Evolutionary conservation across 2,329 filamentous ascomycete genomes (phyloP), one percentile per base, ranked within the genome.

Genomic region (Sporothrix pallida): DNA sequence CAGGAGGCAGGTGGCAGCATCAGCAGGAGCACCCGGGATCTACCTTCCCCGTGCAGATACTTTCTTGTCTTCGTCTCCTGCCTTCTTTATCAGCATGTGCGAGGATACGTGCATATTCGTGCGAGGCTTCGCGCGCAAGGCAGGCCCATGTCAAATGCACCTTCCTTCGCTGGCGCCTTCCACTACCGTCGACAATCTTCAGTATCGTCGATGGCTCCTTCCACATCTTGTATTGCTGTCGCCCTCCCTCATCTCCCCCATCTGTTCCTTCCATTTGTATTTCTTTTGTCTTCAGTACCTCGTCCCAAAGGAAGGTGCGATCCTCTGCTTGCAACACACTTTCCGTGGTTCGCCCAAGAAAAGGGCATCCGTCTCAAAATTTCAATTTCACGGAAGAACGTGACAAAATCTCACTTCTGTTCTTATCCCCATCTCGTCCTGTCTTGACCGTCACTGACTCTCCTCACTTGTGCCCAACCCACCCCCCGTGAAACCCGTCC

Each of bases 11-110:
- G 31, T 3, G 31, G 31, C 31, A 37, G 7, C 31, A 37, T 37
- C 65, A 31, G 12, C 26, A 50, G 23, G 23, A 52, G 65, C 44
- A n/a, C 23, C 50, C 65, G 46, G 65, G 46, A 68, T 67, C 63
- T 67, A 50, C 63, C 44, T 50, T 67, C 63, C 63, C 63, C 63
- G 63, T 26, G 44, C 12, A 12, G 23, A 44, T 8, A 46, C 20
- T 15, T 50, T 67, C 7, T 37, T 37, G 23, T 37, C 31, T 37
- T 37, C 23, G 52, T 17, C 44, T 26, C 63, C 20, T 67, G 7
- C 23, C n/a, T 20, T 67, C 15, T 50, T 50, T n/a, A 50, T 67
- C 44, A 67, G n/a, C n/a, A 26, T 46, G 8, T n/a, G 12, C 60
- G 58, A 48, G 20, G n/a, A 48, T 15, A 48, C 42, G 42, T 48